These are phyloP conservation scores for Wickerhamomyces sp. DNA, from an alignment of 1,139 yeast species.

Conservation along the genomic window DNA sequence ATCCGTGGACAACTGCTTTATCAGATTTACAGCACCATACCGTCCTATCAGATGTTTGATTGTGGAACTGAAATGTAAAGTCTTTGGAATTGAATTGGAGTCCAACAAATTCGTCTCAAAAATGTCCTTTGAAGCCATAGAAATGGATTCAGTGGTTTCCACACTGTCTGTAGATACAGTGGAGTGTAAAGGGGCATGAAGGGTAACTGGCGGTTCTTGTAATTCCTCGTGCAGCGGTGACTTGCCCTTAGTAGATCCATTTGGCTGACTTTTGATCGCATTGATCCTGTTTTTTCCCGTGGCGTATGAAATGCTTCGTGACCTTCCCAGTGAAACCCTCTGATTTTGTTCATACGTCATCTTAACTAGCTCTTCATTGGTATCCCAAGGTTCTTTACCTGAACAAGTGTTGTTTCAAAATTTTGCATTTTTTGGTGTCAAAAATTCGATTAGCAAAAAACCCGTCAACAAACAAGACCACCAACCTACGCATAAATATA, in stretches of 20 bases:
- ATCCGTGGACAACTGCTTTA: slow-evolving; percentile 46
- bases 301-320: slow-evolving; percentile 12
- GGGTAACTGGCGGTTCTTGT: neutral
- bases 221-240: neutral
- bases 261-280: neutral
- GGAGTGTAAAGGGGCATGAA: slow-evolving; percentile 17
- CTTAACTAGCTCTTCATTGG: neutral
- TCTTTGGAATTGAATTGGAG: slow-evolving; percentile 30
- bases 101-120: slow-evolving; percentile 3
- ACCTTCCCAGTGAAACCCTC: slow-evolving; percentile 8
- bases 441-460: neutral
- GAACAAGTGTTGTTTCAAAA: neutral
- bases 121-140: slow-evolving; percentile 2
- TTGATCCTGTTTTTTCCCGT: slow-evolving; percentile 7
- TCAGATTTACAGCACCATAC: slow-evolving; percentile 38
- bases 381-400: too few species aligned
- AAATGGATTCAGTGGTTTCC: too few species aligned
- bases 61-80: slow-evolving; percentile 31
- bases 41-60: slow-evolving; percentile 34
- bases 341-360: neutral
- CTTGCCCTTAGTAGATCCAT: neutral
- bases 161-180: neutral
- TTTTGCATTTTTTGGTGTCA: neutral
- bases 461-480: neutral
- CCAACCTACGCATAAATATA: neutral